Base-by-base conservation (phyloP, 306 rosid species). In the Prunus mongolica region DNA sequence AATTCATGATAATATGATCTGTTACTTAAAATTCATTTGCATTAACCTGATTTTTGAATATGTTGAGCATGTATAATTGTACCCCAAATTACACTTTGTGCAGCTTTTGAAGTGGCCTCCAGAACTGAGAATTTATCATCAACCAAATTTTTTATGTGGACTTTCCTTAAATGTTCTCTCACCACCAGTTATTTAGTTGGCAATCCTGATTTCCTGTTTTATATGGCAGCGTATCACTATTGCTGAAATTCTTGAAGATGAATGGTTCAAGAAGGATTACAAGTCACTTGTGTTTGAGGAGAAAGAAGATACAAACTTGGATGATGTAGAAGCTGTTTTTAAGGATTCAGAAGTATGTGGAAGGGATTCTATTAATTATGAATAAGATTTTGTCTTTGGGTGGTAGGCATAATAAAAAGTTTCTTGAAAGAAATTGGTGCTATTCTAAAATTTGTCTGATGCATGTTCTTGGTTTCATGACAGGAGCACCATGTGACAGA, bases 401-500 rank as follows among this genome's bases (percentile, higher is more conserved):
- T 64, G 68, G 38, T 8, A 65, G 34, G 57, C 52, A 50, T 30
- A 34, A 32, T 51, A 34, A 64, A 63, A 73, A 47, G 32, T 65
- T 77, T 28, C 57, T 44, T 58, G 46, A 71, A 41, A 79, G 54
- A 41, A 24, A 69, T 49, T 70, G 73, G 65, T 55, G 65, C 63
- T 65, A 20, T 34, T 64, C 32, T 28, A 64, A 54, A 55, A n/a
- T 47, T 76, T 50, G 22, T 77, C 52, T 73, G 13, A 24, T 41
- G 46, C 22, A 20, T 78, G 72, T 73, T 83, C 10, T 55, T 60
- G 67, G 72, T 78, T 67, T 82, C 58, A 19, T 80, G 67, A 62
- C 89, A 95, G 99, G 99, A 95, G 84, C 88, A 90, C 89, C 97
- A 85, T 72, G 99, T 95, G 76, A 90, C 86, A 4, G 99, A 95